Conservation (phyloP, 345 rosid genomes). For the Cardamine chenopodiifolia region DNA sequence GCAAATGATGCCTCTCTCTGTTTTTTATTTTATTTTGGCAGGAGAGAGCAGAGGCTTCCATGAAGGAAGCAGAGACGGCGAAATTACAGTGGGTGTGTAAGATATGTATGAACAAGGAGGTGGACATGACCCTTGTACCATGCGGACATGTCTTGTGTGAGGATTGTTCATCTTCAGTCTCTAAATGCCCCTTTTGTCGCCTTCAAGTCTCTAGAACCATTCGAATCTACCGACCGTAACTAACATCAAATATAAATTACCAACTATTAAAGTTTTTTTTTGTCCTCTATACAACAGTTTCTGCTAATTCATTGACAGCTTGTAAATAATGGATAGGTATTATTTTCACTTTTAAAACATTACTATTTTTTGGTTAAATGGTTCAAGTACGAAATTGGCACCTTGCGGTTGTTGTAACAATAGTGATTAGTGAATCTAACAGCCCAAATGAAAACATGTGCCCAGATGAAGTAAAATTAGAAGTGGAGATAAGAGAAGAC, state of each 20-base stretch:
- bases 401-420: no score
- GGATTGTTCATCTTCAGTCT: conserved; percentile 74
- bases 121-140: conserved; percentile 74
- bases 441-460: no score
- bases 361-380: no score
- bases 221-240: conserved; percentile 67
- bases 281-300: no score
- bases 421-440: no score
- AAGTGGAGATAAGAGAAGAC: no score
- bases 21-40: conserved; percentile 41
- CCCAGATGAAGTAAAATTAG: no score
- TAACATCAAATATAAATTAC: neutral
- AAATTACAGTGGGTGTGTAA: conserved; percentile 87
- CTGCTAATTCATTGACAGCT: conserved; percentile 14
- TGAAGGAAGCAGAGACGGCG: conserved; percentile 82
- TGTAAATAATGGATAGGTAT: conserved; percentile 23
- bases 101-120: conserved; percentile 80
- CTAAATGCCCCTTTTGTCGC: conserved; percentile 90
- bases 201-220: conserved; percentile 68
- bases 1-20: neutral
- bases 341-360: neutral
- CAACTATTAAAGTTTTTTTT: conserved; percentile 4
- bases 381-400: neutral
- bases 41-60: conserved; percentile 73
- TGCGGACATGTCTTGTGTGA: conserved; percentile 92